Percentiles rank a stretch among this genome's conserved stretches.
These are phyloP conservation scores for Alternaria arborescens DNA, from an alignment of 2,329 filamentous ascomycete species.

Conservation along the genomic window DNA sequence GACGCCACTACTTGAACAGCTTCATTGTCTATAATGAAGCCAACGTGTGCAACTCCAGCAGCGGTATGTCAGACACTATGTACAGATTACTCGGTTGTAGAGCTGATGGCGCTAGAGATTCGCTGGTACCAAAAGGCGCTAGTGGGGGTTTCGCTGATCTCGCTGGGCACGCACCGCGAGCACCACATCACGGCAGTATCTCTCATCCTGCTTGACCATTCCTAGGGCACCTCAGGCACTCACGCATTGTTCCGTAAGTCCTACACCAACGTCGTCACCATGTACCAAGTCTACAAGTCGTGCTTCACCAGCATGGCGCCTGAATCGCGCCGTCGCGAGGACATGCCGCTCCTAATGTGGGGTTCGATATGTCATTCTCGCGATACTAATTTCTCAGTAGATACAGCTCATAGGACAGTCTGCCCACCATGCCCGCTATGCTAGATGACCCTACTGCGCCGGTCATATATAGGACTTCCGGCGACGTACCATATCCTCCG, in stretches of 20 bases:
- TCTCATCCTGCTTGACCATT: conserved; percentile 32
- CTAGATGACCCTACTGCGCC: conserved; percentile 78
- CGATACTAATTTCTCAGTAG: conserved; percentile 13
- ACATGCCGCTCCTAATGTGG: conserved; percentile 10
- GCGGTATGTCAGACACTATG: neutral
- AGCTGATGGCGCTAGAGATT: neutral
- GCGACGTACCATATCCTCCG: conserved; percentile 70
- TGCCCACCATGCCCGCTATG: conserved; percentile 74
- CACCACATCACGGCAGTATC: conserved; percentile 34
- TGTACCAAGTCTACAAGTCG: neutral
- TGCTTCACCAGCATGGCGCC: conserved; percentile 3
- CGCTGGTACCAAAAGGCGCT: conserved; percentile 1
- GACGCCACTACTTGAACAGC: neutral
- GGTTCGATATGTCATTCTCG: neutral
- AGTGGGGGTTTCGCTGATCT: neutral
- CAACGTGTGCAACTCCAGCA: neutral
- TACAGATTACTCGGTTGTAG: neutral
- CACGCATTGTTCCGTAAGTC: conserved; percentile 21
- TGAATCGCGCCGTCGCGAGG: neutral
- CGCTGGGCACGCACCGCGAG: conserved; percentile 17
- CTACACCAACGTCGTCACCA: conserved; percentile 14
- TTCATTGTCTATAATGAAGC: neutral
- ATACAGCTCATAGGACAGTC: neutral
- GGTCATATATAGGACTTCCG: conserved; percentile 74
- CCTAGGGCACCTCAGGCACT: conserved; percentile 17